Evolutionary conservation across 305 asterid genomes (phyloP).

Genomic region (Fraxinus velutina): DNA sequence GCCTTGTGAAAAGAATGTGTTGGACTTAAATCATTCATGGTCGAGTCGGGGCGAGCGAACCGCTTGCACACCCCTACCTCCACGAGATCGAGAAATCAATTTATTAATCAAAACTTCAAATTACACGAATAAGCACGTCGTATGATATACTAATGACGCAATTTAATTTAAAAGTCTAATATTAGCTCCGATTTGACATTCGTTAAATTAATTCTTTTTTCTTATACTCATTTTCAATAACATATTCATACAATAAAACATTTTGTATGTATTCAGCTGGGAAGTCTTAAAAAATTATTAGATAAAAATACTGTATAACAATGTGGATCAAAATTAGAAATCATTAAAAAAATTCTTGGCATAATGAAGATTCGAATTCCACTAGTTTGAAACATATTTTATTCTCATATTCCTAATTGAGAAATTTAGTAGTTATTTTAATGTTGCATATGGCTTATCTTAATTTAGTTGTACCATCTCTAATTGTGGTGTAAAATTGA

Average conservation of each 20-base stretch:
- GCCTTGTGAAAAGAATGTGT: no score
- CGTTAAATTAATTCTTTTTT: no score
- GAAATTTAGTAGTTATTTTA: not conserved
- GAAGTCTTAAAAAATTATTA: not conserved
- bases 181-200: no score
- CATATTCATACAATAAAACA: no score
- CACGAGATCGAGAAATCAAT: not conserved
- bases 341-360: not conserved
- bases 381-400: not conserved
- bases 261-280: not conserved
- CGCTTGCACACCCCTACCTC: no score
- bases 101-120: not conserved
- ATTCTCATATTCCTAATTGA: not conserved
- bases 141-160: no score
- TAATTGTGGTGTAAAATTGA: no score
- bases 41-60: no score
- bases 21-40: no score
- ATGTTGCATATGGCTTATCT: not conserved
- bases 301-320: not conserved
- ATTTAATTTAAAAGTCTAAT: no score
- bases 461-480: not conserved
- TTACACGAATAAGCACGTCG: no score
- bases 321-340: not conserved
- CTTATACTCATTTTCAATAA: no score
- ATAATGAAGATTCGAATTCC: not conserved